Evolutionary conservation across 345 rosid genomes (phyloP).

Genomic region (Eucalyptus grandis): DNA sequence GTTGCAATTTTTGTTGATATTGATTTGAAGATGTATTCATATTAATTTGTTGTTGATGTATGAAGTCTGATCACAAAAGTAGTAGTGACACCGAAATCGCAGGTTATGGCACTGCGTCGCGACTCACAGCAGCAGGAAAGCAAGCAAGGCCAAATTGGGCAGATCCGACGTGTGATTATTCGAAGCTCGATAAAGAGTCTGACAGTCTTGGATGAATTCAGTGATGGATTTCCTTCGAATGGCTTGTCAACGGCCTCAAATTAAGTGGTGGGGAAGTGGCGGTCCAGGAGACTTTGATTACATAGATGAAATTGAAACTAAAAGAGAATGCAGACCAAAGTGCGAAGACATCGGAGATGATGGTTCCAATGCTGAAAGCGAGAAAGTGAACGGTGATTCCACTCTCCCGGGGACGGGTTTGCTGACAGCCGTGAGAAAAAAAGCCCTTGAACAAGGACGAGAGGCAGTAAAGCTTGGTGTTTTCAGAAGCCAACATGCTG

Average conservation of each 20-base stretch:
- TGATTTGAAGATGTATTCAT: not conserved
- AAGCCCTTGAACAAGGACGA: conserved; percentile 30
- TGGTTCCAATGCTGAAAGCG: not conserved
- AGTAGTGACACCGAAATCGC: conserved; percentile 9
- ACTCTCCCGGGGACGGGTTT: conserved; percentile 8
- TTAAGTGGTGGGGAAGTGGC: conserved; percentile 59
- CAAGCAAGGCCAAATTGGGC: conserved; percentile 4
- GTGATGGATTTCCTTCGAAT: conserved; percentile 48
- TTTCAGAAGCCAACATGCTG: conserved; percentile 8
- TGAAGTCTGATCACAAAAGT: conserved; percentile 10
- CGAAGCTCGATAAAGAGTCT: conserved; percentile 14
- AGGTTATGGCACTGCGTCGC: not conserved
- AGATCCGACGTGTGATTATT: not conserved
- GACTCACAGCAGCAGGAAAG: conserved; percentile 16
- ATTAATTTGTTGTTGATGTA: not conserved
- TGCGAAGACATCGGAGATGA: conserved; percentile 2
- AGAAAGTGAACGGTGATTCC: not conserved
- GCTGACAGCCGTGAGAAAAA: conserved; percentile 30
- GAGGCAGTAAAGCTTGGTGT: conserved; percentile 34
- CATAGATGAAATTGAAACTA: conserved; percentile 8
- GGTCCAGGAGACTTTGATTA: not conserved
- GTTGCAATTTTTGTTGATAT: not conserved
- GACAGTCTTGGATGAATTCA: conserved; percentile 40
- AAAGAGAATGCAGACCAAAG: conserved; percentile 5
- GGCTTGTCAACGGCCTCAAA: conserved; percentile 38